These are phyloP conservation scores for Wallacemonas sp. DNA, from an alignment of 208 protist genomes.

Conservation along the genomic window DNA sequence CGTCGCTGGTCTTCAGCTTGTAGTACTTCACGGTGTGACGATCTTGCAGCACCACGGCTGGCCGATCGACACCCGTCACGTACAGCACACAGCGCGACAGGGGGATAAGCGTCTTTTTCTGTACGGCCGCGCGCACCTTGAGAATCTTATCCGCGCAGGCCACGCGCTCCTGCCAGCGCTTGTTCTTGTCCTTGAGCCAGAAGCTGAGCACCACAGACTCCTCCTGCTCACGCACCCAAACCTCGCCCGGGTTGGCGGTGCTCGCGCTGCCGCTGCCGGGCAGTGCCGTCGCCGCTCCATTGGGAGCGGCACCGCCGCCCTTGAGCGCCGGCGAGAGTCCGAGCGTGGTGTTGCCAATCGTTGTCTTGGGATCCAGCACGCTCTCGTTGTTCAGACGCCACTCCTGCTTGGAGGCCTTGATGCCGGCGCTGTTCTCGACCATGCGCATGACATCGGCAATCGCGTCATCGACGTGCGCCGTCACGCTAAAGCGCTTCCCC, in stretches of 20 bases:
- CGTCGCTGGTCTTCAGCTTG: slow-evolving; percentile 56
- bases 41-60: slow-evolving; percentile 50
- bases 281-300: not conserved
- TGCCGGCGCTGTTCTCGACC: slow-evolving; percentile 78
- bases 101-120: slow-evolving; percentile 82
- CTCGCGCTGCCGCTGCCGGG: not conserved
- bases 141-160: slow-evolving; percentile 74
- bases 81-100: slow-evolving; percentile 75
- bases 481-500: slow-evolving; percentile 83
- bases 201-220: slow-evolving; percentile 62
- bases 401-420: slow-evolving; percentile 71
- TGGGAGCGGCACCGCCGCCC: not conserved
- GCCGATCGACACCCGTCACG: slow-evolving; percentile 20
- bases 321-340: slow-evolving; percentile 46
- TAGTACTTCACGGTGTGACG: slow-evolving; percentile 79
- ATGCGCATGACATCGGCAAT: slow-evolving; percentile 79
- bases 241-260: slow-evolving; percentile 33
- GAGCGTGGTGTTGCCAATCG: slow-evolving; percentile 61
- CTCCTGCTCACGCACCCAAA: slow-evolving; percentile 68
- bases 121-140: slow-evolving; percentile 70
- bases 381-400: slow-evolving; percentile 44
- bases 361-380: slow-evolving; percentile 37
- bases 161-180: slow-evolving; percentile 72
- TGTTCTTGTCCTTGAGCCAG: slow-evolving; percentile 48
- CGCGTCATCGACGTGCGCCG: slow-evolving; percentile 75